Evolutionary conservation across 1,139 yeast species (phyloP), one percentile per base, ranked within the genome.

Genomic region (Geotrichum australiense): DNA sequence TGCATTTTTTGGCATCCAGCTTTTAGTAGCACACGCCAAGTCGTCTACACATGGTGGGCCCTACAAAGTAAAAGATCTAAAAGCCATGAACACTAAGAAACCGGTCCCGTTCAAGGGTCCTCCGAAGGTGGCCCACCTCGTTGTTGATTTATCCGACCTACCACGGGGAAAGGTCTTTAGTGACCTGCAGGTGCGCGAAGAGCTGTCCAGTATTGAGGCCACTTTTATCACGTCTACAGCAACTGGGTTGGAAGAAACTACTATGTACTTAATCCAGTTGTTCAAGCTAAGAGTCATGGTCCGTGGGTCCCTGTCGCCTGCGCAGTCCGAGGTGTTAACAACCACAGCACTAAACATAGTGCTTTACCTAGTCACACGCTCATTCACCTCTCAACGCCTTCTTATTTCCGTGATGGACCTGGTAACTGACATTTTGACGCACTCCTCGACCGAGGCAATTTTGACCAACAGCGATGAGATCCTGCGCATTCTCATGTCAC

Each of bases 211-310:
- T 8, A 31, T 31, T 20, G 35, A 10, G 11, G 12, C 11, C 23
- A 8, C 24, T n/a, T n/a, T 31, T 18, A 15, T 31, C 35, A 31
- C n/a, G 10, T 10, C 35, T 4, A 15, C 10, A 10, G 35, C 24
- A 10, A 19, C 35, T 31, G 35, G 35, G 7, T 19, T 31, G 35
- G 39, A 29, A 10, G 41, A 36, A 15, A 28, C 30, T n/a, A 33
- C 41, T 3, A 16, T 41, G 35, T 15, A 19, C 19, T 25, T 41
- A 14, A 22, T 41, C 12, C 37, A 32, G 8, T 14, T 41, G 3
- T 37, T 41, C 38, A 41, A 41, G 24, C 33, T 41, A n/a, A 36
- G 41, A 15, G 22, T 24, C 4, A 11, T 19, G 14, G 15, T 41
- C 15, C 4, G 39, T n/a, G 34, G 45, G 3, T 5, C 16, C 3